phyloP scores from a whole-genome alignment of 371 early-diverging fungal genomes.

The Mucor racemosus region DNA sequence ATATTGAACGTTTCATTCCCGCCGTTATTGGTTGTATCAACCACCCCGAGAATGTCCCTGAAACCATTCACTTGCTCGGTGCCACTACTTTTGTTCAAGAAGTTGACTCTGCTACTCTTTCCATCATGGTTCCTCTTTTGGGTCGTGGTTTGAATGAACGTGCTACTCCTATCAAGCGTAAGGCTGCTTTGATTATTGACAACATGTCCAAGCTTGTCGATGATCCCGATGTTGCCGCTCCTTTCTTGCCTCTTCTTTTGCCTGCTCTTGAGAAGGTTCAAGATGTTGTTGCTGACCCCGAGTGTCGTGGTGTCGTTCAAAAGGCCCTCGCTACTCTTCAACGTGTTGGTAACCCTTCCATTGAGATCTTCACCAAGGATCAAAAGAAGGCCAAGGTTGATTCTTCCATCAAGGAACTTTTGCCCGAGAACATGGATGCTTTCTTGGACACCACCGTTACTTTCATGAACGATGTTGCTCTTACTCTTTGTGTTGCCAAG shows the following conservation, averaged over 20 bases:
- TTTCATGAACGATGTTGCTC: slow-evolving; percentile 53
- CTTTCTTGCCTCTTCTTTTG: slow-evolving; percentile 80
- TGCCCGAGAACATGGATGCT: slow-evolving; percentile 39
- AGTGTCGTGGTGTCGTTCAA: slow-evolving; percentile 71
- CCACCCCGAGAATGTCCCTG: slow-evolving; percentile 70
- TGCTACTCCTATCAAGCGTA: slow-evolving; percentile 72
- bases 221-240: slow-evolving; percentile 79
- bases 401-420: slow-evolving; percentile 41
- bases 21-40: slow-evolving; percentile 67
- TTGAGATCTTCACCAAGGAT: slow-evolving; percentile 43
- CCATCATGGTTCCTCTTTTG: slow-evolving; percentile 84
- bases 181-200: slow-evolving; percentile 82
- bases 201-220: slow-evolving; percentile 87
- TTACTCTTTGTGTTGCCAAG: slow-evolving; percentile 45
- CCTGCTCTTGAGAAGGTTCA: slow-evolving; percentile 79
- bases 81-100: slow-evolving; percentile 80
- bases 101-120: slow-evolving; percentile 80
- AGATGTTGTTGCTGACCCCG: slow-evolving; percentile 83
- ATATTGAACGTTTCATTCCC: slow-evolving; percentile 69
- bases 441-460: slow-evolving; percentile 32
- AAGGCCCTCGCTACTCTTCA: slow-evolving; percentile 53
- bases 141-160: slow-evolving; percentile 75
- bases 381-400: slow-evolving; percentile 54
- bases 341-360: slow-evolving; percentile 42
- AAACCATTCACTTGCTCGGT: slow-evolving; percentile 68